A percentile compares a stretch with the other conserved stretches of the same genome.
Conservation (phyloP, 768 basidiomycete genomes). For the Cystofilobasidium macerans region DNA sequence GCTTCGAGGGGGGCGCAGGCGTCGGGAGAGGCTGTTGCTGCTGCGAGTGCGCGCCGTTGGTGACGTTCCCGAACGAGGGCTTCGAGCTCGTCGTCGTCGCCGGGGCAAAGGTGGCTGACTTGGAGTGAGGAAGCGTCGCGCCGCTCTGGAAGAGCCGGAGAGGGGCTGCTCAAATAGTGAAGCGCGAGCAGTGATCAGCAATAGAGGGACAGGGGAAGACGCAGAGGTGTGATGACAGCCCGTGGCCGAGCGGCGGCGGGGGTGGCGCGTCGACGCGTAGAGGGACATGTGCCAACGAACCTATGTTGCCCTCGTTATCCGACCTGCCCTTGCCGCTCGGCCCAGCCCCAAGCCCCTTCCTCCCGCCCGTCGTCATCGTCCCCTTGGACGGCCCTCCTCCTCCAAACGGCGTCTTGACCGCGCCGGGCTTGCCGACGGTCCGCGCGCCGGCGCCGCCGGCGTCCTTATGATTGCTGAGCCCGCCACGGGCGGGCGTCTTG, state of each 20-base stretch:
- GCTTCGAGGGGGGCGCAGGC: background rate
- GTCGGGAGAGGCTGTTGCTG: background rate
- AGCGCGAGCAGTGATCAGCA: background rate
- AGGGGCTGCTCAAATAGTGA: background rate
- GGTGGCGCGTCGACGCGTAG: background rate
- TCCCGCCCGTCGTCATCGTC: background rate
- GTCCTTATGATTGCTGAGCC: background rate
- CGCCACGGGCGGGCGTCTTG: background rate
- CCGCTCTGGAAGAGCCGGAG: background rate
- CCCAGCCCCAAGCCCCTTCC: background rate
- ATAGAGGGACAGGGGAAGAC: too few species aligned
- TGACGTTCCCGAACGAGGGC: constrained; percentile 3
- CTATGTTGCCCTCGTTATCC: background rate
- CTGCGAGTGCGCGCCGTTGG: background rate
- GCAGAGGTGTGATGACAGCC: background rate
- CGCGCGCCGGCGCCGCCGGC: background rate
- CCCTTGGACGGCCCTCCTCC: background rate
- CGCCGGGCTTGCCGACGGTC: background rate
- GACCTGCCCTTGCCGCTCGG: background rate
- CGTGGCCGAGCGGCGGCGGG: too few species aligned
- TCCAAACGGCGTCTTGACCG: background rate
- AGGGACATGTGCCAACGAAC: background rate
- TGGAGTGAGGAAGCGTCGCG: background rate
- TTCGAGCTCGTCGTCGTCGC: background rate
- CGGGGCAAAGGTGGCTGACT: background rate